Conservation (phyloP, 2,329 filamentous ascomycete species). For the Aureobasidium lini region DNA sequence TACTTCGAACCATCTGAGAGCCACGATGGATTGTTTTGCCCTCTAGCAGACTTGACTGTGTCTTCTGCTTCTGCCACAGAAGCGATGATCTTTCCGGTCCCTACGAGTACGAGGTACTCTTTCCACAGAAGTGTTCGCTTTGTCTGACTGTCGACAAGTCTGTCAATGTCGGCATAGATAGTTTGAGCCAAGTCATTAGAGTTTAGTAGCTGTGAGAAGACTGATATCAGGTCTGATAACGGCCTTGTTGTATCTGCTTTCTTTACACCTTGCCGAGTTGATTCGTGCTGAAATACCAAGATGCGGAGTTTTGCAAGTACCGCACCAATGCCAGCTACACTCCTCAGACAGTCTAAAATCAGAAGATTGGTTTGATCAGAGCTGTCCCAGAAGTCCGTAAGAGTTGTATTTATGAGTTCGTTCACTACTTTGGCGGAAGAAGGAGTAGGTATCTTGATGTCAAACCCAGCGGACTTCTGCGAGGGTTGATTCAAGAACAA, state of each 20-base stretch:
- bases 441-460: slow-evolving; percentile 57
- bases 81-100: slow-evolving; percentile 53
- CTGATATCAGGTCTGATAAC: slow-evolving; percentile 34
- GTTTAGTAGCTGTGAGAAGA: slow-evolving; percentile 38
- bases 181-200: slow-evolving; percentile 34
- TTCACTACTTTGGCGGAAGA: slow-evolving; percentile 68
- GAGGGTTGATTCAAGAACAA: slow-evolving; percentile 21
- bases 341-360: slow-evolving; percentile 61
- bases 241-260: slow-evolving; percentile 24
- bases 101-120: slow-evolving; percentile 52
- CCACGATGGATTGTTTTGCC: slow-evolving; percentile 43
- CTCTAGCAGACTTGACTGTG: slow-evolving; percentile 29
- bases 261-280: neutral
- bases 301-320: slow-evolving; percentile 42
- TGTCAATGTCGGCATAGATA: slow-evolving; percentile 40
- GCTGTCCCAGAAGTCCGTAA: slow-evolving; percentile 74
- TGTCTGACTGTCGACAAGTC: slow-evolving; percentile 32
- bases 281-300: neutral
- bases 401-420: slow-evolving; percentile 62
- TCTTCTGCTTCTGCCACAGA: slow-evolving; percentile 53
- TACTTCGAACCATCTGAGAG: slow-evolving; percentile 58
- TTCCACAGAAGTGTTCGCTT: slow-evolving; percentile 54
- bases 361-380: slow-evolving; percentile 41
- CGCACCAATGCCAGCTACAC: slow-evolving; percentile 71
- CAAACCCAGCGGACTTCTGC: slow-evolving; percentile 34